phyloP scores from a whole-genome alignment of 345 rosid genomes.

The Citrus maxima region DNA sequence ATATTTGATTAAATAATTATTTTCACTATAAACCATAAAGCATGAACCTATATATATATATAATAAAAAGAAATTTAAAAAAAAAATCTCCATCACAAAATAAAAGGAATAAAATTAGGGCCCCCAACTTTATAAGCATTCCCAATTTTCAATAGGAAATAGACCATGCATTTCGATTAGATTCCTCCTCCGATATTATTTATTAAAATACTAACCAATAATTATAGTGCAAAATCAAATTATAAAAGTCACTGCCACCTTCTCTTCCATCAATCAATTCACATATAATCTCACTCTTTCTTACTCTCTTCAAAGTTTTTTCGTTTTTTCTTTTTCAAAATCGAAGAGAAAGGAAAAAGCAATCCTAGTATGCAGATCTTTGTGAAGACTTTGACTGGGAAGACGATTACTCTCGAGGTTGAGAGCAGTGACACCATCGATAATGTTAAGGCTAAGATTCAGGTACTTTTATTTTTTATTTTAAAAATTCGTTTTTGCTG shows the following conservation, averaged over 20 bases:
- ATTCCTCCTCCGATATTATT: too few species aligned
- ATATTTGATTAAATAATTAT: too few species aligned
- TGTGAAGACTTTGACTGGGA: constrained; percentile 54
- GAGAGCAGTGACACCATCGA: constrained; percentile 57
- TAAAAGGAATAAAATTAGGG: not conserved
- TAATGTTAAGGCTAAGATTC: constrained; percentile 57
- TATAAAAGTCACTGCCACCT: not conserved
- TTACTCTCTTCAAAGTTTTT: not conserved
- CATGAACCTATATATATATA: too few species aligned
- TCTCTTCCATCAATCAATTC: not conserved
- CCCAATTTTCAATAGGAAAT: not conserved
- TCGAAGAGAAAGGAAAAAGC: not conserved
- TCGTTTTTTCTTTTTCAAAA: not conserved
- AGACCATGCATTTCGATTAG: too few species aligned
- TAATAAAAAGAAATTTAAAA: not conserved
- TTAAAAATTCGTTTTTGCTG: not conserved
- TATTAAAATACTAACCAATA: not conserved
- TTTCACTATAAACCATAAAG: too few species aligned
- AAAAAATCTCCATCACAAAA: not conserved
- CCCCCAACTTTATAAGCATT: not conserved
- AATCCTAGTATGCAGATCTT: constrained; percentile 43
- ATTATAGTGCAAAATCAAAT: too few species aligned
- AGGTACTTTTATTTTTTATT: constrained; percentile 20
- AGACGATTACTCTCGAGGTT: constrained; percentile 56
- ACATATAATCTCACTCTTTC: not conserved